Evolutionary conservation across 129 eudicot species (phyloP).

Genomic region (Gnaphalium uliginosum): DNA sequence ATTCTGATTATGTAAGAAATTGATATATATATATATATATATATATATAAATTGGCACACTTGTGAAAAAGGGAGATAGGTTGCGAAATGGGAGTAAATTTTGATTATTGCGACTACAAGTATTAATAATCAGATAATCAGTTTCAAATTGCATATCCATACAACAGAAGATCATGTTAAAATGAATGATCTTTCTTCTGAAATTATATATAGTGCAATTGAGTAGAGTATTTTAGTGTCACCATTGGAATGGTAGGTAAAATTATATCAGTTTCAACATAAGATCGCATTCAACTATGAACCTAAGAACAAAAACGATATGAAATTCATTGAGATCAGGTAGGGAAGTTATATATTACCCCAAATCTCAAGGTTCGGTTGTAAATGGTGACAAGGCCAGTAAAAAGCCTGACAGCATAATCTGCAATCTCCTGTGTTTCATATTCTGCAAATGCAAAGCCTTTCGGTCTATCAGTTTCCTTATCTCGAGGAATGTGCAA

Average conservation of each 20-base stretch:
- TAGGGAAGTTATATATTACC: slow-evolving; percentile 39
- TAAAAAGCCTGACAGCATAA: slow-evolving; percentile 85
- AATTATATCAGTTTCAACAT: neutral
- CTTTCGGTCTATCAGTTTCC: slow-evolving; percentile 81
- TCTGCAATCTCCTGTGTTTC: slow-evolving; percentile 85
- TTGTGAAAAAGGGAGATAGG: no score
- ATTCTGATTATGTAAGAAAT: neutral
- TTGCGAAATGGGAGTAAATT: no score
- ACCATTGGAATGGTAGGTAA: neutral
- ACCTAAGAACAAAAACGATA: neutral
- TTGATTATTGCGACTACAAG: neutral
- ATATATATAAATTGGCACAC: no score
- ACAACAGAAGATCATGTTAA: neutral
- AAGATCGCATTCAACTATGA: neutral
- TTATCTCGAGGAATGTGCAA: slow-evolving; percentile 55
- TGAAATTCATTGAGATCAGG: slow-evolving; percentile 7
- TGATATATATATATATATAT: no score
- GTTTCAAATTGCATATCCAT: neutral
- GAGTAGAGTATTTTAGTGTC: neutral
- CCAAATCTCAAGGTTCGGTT: slow-evolving; percentile 78
- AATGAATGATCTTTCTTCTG: neutral
- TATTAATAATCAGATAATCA: neutral
- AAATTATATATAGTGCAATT: neutral
- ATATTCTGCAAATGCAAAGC: slow-evolving; percentile 91
- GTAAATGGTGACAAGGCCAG: slow-evolving; percentile 72